Evolutionary conservation across 1,139 yeast species (phyloP).

Genomic region (Protomyces inouyei): DNA sequence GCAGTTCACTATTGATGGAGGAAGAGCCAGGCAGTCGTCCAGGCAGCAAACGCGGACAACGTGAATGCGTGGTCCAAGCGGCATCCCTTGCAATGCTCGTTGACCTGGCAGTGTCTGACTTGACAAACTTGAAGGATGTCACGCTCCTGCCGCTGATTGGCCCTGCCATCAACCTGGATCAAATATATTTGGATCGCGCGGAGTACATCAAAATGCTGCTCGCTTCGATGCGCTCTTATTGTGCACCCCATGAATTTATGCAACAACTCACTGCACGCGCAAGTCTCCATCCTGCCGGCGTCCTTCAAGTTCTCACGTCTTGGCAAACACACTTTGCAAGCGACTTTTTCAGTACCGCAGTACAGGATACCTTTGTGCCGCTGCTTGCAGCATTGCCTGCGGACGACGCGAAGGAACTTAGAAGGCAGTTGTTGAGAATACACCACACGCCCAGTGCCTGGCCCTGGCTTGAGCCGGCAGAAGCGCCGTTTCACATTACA

Average conservation of each 20-base stretch:
- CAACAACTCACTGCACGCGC: background rate
- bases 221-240: slow-evolving; percentile 14
- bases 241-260: background rate
- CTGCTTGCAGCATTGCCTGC: slow-evolving; percentile 16
- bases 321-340: background rate
- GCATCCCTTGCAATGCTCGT: slow-evolving; percentile 57
- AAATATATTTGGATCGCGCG: slow-evolving; percentile 4
- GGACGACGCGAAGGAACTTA: background rate
- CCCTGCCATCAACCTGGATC: background rate
- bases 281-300: background rate
- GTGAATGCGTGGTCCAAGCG: slow-evolving; percentile 45
- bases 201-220: slow-evolving; percentile 5
- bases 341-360: background rate
- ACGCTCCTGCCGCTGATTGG: slow-evolving; percentile 37
- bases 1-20: slow-evolving; percentile 5
- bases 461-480: background rate
- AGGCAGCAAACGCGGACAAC: background rate
- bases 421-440: slow-evolving; percentile 3
- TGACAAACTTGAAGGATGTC: slow-evolving; percentile 52
- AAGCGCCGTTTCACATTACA: slow-evolving; percentile 1
- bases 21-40: background rate
- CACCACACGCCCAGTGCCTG: slow-evolving; percentile 3
- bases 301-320: background rate
- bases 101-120: slow-evolving; percentile 59
- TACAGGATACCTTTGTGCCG: background rate